Evolutionary conservation across 495 filamentous ascomycete species (phyloP).

Genomic region (Neurospora pannonica): DNA sequence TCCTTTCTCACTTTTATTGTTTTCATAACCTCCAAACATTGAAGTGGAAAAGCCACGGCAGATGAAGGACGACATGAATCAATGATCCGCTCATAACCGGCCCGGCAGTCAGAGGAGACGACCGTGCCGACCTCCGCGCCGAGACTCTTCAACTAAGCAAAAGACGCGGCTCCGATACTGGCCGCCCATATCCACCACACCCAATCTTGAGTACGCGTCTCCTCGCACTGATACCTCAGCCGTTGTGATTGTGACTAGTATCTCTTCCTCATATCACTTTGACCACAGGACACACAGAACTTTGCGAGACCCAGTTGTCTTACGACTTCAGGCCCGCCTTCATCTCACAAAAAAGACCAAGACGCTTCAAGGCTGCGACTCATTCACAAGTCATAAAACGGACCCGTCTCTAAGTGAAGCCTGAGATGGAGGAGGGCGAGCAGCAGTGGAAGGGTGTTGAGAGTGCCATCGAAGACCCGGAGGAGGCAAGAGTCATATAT

Average conservation of each 20-base stretch:
- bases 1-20: neutral
- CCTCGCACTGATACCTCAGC: neutral
- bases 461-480: slow-evolving; percentile 56
- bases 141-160: neutral
- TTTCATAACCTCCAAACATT: neutral
- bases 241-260: neutral
- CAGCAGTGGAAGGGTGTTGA: slow-evolving; percentile 48
- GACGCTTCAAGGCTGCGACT: neutral
- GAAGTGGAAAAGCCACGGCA: neutral
- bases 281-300: neutral
- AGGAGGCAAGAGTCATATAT: slow-evolving; percentile 67
- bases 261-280: neutral
- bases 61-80: neutral
- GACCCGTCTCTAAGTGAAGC: neutral
- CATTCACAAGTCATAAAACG: neutral
- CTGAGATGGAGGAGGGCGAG: slow-evolving; percentile 15
- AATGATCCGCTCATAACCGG: neutral
- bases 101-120: neutral
- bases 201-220: neutral
- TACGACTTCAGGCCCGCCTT: neutral
- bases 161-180: neutral
- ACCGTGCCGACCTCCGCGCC: neutral
- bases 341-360: neutral
- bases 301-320: neutral
- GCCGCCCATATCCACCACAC: neutral